These are phyloP conservation scores for Phoma sp. DNA, from an alignment of 2,329 filamentous ascomycete genomes.

Conservation along the genomic window DNA sequence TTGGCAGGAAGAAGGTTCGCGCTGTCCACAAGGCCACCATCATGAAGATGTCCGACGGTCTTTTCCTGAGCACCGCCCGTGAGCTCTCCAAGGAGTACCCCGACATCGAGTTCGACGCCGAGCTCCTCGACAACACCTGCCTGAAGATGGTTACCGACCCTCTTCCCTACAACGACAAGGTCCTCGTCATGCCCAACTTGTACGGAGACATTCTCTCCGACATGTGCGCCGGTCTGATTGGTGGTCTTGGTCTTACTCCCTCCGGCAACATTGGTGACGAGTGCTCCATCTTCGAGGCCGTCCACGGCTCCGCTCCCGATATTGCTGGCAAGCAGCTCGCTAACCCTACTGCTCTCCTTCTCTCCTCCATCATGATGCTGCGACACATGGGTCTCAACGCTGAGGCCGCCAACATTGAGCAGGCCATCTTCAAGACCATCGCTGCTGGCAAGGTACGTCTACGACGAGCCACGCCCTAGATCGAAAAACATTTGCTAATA, in stretches of 20 bases:
- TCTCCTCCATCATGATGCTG: conserved; percentile 99
- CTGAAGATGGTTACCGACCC: conserved; percentile 98
- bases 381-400: conserved; percentile 93
- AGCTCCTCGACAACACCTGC: conserved; percentile 99
- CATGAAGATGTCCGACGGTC: conserved; percentile 99
- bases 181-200: conserved; percentile 95
- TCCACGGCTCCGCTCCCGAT: conserved; percentile 95
- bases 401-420: conserved; percentile 87
- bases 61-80: conserved; percentile 88
- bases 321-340: conserved; percentile 95
- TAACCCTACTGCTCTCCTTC: conserved; percentile 94
- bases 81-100: conserved; percentile 95
- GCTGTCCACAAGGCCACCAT: conserved; percentile 99
- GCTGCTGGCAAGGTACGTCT: conserved; percentile 84
- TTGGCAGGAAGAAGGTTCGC: conserved; percentile 95
- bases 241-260: conserved; percentile 93
- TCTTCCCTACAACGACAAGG: conserved; percentile 97
- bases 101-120: conserved; percentile 92
- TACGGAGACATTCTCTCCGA: conserved; percentile 99
- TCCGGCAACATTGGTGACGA: conserved; percentile 99
- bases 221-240: conserved; percentile 98
- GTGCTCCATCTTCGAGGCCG: conserved; percentile 99
- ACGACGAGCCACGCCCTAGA: not conserved
- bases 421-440: conserved; percentile 92
- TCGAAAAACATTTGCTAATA: conserved; percentile 19